phyloP scores from a whole-genome alignment of 495 filamentous ascomycete genomes.

The Penicillium riverlandense region DNA sequence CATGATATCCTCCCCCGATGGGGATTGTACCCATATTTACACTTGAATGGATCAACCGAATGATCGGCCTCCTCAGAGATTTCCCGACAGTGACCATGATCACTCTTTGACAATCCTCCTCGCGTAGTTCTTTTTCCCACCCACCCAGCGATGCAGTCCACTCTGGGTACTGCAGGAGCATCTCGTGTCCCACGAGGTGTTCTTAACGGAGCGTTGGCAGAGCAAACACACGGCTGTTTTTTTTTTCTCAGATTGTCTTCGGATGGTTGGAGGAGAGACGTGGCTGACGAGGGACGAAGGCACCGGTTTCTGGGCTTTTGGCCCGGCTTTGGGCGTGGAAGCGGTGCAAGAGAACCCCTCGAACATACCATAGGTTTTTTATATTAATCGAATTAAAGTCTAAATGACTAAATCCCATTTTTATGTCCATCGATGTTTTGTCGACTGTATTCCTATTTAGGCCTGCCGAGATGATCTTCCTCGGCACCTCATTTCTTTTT shows the following conservation, averaged over 20 bases:
- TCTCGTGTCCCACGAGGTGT: constrained; percentile 45
- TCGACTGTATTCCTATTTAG: no score
- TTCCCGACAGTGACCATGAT: neutral
- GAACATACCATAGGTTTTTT: constrained; percentile 36
- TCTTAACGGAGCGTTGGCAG: constrained; percentile 75
- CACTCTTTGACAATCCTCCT: constrained; percentile 1
- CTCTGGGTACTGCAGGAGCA: constrained; percentile 59
- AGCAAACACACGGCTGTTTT: constrained; percentile 33
- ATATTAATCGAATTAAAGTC: no score
- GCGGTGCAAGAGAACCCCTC: constrained; percentile 68
- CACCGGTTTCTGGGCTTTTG: constrained; percentile 46
- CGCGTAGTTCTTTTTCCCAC: constrained; percentile 1
- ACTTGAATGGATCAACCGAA: constrained; percentile 1
- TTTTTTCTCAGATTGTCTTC: neutral
- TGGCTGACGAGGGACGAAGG: constrained; percentile 56
- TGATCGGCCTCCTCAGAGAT: constrained; percentile 4
- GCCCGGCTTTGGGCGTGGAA: constrained; percentile 46
- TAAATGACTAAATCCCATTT: no score
- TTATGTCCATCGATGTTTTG: no score
- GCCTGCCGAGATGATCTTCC: no score
- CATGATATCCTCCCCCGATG: neutral
- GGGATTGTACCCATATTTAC: no score
- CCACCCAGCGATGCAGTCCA: constrained; percentile 60
- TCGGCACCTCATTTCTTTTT: no score
- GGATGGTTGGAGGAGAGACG: neutral